Evolutionary conservation across 768 basidiomycete genomes (phyloP).

Genomic region (Dacryopinax spathularia): DNA sequence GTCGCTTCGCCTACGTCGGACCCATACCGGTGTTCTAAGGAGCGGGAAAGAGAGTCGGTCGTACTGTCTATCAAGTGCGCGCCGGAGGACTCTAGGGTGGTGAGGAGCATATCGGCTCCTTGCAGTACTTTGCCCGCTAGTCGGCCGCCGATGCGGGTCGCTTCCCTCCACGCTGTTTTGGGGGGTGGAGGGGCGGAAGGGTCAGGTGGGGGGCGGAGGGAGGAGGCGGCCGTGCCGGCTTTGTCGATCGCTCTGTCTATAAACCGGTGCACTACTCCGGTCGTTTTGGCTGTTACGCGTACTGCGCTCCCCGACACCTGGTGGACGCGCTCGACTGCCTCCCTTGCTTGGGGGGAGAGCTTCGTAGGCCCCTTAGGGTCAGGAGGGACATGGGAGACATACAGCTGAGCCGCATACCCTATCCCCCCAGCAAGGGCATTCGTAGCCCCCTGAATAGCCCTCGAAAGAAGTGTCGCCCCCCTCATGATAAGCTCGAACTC

Average conservation of each 20-base stretch:
- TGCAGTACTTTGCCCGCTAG: constrained; percentile 36
- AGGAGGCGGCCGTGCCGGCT: constrained; percentile 20
- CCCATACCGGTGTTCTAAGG: constrained; percentile 54
- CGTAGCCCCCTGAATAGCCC: constrained; percentile 53
- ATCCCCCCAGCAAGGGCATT: constrained; percentile 49
- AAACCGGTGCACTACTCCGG: constrained; percentile 44
- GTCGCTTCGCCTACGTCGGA: constrained; percentile 47
- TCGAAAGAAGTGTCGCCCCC: constrained; percentile 26
- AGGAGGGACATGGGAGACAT: constrained; percentile 44
- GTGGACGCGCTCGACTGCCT: constrained; percentile 46
- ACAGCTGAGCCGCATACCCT: constrained; percentile 44
- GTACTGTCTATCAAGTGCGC: constrained; percentile 39
- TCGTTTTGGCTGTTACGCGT: constrained; percentile 48
- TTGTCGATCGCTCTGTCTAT: constrained; percentile 43
- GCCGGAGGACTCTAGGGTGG: constrained; percentile 47
- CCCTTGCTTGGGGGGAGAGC: constrained; percentile 46
- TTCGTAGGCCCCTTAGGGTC: constrained; percentile 35
- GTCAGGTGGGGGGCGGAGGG: neutral
- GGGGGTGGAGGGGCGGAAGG: constrained; percentile 10
- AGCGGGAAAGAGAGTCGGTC: constrained; percentile 34
- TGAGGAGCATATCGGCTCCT: constrained; percentile 51
- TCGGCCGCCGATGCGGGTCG: constrained; percentile 15
- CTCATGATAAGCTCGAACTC: constrained; percentile 44
- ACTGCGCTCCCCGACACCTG: constrained; percentile 52
- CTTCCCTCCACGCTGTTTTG: constrained; percentile 9